A percentile compares a stretch with the other conserved stretches of the same genome.
Conservation (phyloP, 176 grass and related monocot species). For the Cymbopogon citratus region DNA sequence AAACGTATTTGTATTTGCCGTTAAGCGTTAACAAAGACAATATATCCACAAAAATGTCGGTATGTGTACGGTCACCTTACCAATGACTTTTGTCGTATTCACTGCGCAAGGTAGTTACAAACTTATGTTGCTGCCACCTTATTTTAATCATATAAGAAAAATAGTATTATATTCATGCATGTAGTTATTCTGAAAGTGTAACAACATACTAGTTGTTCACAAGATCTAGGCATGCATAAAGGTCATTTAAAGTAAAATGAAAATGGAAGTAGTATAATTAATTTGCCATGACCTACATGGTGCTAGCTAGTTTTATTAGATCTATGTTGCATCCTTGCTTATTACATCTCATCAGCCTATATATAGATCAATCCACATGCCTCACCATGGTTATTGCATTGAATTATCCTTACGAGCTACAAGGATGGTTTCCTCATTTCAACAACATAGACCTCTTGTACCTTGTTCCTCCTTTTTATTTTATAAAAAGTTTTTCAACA, state of each 20-base stretch:
- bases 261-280: background rate
- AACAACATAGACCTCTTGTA: too few species aligned
- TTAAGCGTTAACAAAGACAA: background rate
- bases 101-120: too few species aligned
- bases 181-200: background rate
- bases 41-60: background rate
- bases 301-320: background rate
- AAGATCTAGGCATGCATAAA: background rate
- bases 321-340: background rate
- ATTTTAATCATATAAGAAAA: background rate
- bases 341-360: background rate
- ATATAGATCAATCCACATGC: background rate
- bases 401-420: too few species aligned
- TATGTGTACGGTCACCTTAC: background rate
- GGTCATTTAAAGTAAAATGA: background rate
- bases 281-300: background rate
- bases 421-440: too few species aligned
- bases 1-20: background rate
- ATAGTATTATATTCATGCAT: background rate
- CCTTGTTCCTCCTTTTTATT: too few species aligned
- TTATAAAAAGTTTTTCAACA: too few species aligned
- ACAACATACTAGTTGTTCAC: background rate
- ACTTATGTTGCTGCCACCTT: background rate
- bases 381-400: too few species aligned
- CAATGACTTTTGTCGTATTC: background rate